Evolutionary conservation across 2,329 filamentous ascomycete species (phyloP), one percentile per base, ranked within the genome.

Genomic region (Colletotrichum cuscutae): DNA sequence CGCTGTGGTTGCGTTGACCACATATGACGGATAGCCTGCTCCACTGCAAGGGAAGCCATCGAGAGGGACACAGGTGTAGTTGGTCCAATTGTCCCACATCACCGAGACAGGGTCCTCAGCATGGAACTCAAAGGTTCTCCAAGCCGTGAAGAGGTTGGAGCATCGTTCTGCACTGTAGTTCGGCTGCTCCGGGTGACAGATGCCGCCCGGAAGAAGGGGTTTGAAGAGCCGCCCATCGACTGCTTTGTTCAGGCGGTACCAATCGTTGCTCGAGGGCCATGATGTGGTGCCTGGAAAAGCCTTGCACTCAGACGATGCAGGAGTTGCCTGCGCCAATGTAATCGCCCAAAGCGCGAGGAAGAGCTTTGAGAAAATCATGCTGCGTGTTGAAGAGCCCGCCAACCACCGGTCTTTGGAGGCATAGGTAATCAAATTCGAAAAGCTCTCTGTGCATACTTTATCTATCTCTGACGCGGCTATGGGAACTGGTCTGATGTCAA

Each of bases 1-100:
- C 0, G 79, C 72, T 9, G 76, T 79, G 0, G 79, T 82, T 1
- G 78, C 81, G 46, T 83, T 80, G 0, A 83, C 75, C 5, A 83
- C 81, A 65, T 79, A 83, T 1, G 81, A 74, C 15, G 82, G 79
- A 67, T 83, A 84, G 1, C 81, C 82, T 3, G 66, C 59, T 3
- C 35, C 67, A 8, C 76, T 79, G 54, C 82, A 89, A 0, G 84
- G 80, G 42, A 76, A 66, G 4, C 74, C 73, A 0, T 79, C 73
- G 64, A 83, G 74, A 1, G 87, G 87, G 49, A 89, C 80, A 76
- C 87, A 89, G 11, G 86, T 84, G 78, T 86, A 86, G 76, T 89
- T 88, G 71, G 83, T 82, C 77, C 81, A 88, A 56, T 86, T 84
- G 67, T 87, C 79, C 77, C 77, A 79, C 73, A 81, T 77, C 71